Evolutionary conservation across 2,329 filamentous ascomycete species (phyloP).

Genomic region (Aspergillus ibericus): DNA sequence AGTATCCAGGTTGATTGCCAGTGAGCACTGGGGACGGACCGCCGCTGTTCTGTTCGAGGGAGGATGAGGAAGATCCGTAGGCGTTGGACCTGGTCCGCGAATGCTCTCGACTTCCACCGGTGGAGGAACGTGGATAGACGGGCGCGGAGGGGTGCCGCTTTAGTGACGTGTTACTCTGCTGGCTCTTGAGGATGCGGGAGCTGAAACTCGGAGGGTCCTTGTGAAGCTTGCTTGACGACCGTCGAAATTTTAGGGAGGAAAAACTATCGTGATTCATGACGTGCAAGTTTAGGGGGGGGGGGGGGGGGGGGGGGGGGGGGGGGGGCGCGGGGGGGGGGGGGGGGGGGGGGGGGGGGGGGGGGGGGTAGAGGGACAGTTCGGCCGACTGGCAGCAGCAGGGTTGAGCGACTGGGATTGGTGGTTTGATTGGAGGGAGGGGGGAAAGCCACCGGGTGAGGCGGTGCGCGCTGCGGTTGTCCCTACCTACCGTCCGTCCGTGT

Average conservation of each 20-base stretch:
- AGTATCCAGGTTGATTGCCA: constrained; percentile 32
- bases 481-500: constrained; percentile 18
- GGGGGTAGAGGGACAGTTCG: constrained; percentile 24
- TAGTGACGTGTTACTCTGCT: constrained; percentile 45
- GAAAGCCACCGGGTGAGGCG: constrained; percentile 27
- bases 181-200: constrained; percentile 44
- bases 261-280: constrained; percentile 40
- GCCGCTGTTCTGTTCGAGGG: constrained; percentile 45
- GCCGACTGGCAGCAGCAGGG: constrained; percentile 18
- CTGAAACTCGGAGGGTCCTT: constrained; percentile 47
- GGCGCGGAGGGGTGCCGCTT: constrained; percentile 50
- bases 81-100: constrained; percentile 47
- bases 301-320: constrained; percentile 26
- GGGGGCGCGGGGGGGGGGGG: too few relatives aligned
- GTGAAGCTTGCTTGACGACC: constrained; percentile 45
- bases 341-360: too few relatives aligned
- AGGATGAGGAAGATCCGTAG: constrained; percentile 50
- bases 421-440: constrained; percentile 25
- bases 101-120: constrained; percentile 42
- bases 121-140: constrained; percentile 45
- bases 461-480: constrained; percentile 22
- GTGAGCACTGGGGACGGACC: constrained; percentile 41
- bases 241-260: constrained; percentile 41
- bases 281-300: constrained; percentile 32
- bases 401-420: constrained; percentile 12